Conservation (phyloP, 176 grass and related monocot species). For the Echinochloa phyllopogon region DNA sequence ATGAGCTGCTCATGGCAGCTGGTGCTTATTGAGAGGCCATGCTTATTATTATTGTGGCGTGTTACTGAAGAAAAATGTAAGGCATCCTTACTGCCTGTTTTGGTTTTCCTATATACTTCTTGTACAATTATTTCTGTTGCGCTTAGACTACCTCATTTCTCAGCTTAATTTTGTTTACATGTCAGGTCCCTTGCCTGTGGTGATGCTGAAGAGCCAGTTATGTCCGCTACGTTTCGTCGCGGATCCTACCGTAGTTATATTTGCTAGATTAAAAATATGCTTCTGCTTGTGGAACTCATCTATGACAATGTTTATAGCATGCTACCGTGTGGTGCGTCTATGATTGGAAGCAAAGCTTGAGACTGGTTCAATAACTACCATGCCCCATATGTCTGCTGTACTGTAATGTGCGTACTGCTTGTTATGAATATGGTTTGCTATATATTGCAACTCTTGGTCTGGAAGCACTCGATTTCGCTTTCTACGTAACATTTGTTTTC, state of each 20-base stretch:
- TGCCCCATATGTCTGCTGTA: conserved; percentile 31
- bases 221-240: conserved; percentile 19
- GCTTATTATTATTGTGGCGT: neutral
- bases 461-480: conserved; percentile 17
- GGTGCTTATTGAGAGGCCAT: conserved; percentile 50
- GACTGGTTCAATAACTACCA: conserved; percentile 51
- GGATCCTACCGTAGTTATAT: neutral
- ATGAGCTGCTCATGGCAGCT: conserved; percentile 65
- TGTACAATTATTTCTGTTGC: neutral
- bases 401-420: conserved; percentile 33
- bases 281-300: conserved; percentile 17
- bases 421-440: conserved; percentile 28
- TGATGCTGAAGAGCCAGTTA: conserved; percentile 36
- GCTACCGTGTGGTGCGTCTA: conserved; percentile 26
- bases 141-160: neutral
- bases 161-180: neutral
- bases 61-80: conserved; percentile 29
- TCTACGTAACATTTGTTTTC: conserved; percentile 32
- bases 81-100: neutral
- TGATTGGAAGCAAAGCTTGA: conserved; percentile 45
- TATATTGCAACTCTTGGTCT: conserved; percentile 21
- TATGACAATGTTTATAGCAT: conserved; percentile 45
- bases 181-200: conserved; percentile 29
- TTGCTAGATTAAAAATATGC: conserved; percentile 34
- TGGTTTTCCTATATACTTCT: neutral